These are phyloP conservation scores for Cyclostephanos tholiformis DNA, from an alignment of 108 stramenopile genomes.

Conservation along the genomic window DNA sequence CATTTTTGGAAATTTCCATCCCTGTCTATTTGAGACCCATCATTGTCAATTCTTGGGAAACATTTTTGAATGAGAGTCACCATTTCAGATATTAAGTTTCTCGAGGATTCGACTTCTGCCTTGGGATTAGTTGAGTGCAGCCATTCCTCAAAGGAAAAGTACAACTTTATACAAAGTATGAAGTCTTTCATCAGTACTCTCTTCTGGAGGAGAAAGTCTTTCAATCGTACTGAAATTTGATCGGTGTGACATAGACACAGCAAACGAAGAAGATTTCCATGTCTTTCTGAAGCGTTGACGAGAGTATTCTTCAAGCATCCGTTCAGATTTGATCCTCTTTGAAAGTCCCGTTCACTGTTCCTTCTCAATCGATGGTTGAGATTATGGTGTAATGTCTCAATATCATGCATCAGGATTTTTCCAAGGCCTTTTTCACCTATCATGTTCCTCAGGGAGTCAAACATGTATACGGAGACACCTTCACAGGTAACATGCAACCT, in stretches of 20 bases:
- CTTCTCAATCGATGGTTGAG: background rate
- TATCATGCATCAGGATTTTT: background rate
- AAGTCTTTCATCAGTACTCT: background rate
- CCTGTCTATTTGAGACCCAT: no score
- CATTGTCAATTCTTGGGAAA: background rate
- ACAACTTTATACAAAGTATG: background rate
- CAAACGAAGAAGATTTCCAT: background rate
- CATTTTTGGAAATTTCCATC: background rate
- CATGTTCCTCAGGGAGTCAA: background rate
- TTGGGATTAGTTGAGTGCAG: background rate
- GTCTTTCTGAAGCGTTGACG: slow-evolving; percentile 1
- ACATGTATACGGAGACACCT: background rate
- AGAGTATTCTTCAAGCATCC: slow-evolving; percentile 8
- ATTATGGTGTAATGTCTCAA: slow-evolving; percentile 9
- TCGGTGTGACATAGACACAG: background rate
- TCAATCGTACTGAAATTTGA: background rate
- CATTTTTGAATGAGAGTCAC: background rate
- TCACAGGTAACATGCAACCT: background rate
- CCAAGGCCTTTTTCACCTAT: background rate
- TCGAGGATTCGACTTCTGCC: background rate
- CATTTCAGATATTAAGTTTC: background rate
- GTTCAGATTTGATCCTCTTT: background rate
- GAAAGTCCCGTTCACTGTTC: slow-evolving; percentile 8
- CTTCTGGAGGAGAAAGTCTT: background rate
- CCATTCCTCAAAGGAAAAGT: background rate